Conservation (phyloP, 176 grass and related monocot genomes). For the Panicum miliaceum region DNA sequence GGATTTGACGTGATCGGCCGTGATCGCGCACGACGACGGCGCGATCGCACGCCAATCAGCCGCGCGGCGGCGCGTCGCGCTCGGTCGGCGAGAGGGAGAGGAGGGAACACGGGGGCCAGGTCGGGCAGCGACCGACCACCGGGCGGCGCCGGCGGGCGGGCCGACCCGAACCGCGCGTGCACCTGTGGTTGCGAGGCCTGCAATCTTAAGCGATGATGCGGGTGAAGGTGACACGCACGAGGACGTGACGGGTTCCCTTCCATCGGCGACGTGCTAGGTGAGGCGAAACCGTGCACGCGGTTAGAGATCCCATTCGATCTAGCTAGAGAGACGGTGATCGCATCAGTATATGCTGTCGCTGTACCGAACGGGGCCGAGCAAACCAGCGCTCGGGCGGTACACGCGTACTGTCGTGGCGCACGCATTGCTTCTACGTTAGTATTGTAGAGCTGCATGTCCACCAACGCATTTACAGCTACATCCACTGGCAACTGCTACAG, state of each 20-base stretch:
- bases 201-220: background rate
- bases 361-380: background rate
- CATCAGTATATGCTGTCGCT: background rate
- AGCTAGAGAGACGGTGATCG: background rate
- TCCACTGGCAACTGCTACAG: background rate
- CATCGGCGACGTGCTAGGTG: no score
- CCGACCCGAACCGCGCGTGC: background rate
- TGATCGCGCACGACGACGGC: conserved; percentile 13
- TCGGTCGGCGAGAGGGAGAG: no score
- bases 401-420: conserved; percentile 19
- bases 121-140: no score
- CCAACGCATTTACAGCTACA: conserved; percentile 11
- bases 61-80: background rate
- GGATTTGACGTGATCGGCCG: background rate
- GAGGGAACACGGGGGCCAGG: background rate
- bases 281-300: background rate
- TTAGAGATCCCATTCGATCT: background rate
- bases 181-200: conserved; percentile 19
- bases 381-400: conserved; percentile 8
- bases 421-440: conserved; percentile 44
- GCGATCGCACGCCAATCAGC: background rate
- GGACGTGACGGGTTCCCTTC: background rate
- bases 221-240: background rate
- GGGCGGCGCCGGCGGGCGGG: no score
- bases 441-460: conserved; percentile 9